Evolutionary conservation across 805 yeast species (phyloP).

Genomic region (Yarrowia sp.): DNA sequence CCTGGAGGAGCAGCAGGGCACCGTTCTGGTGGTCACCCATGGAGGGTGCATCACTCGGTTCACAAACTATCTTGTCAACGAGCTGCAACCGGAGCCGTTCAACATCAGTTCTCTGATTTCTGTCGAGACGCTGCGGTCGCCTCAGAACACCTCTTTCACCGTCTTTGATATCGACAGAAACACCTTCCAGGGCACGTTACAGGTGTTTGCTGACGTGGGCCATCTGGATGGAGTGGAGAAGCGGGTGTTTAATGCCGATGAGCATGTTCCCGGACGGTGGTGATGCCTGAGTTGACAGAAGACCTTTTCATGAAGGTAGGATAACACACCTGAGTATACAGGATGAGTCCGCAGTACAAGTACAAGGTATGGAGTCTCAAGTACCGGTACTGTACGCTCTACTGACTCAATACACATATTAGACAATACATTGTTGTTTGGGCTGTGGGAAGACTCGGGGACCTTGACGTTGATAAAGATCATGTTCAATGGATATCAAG

Average conservation of each 20-base stretch:
- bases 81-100: conserved; percentile 47
- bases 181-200: conserved; percentile 35
- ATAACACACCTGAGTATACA: no score
- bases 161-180: conserved; percentile 62
- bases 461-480: no score
- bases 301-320: no score
- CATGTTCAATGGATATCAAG: no score
- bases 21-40: conserved; percentile 69
- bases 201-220: conserved; percentile 16
- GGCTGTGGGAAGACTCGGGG: background rate
- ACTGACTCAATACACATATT: no score
- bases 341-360: no score
- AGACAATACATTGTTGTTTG: conserved; percentile 1
- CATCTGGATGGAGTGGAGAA: conserved; percentile 15
- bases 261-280: conserved; percentile 8
- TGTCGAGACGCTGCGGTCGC: conserved; percentile 59
- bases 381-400: no score
- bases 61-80: conserved; percentile 58
- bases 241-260: conserved; percentile 17
- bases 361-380: no score
- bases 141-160: conserved; percentile 78
- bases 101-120: conserved; percentile 53
- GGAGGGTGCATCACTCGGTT: conserved; percentile 80
- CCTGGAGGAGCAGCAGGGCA: conserved; percentile 46
- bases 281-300: background rate